Evolutionary conservation across 1,284 basidiomycete genomes (phyloP).

Genomic region (Laetiporus sulphureus): DNA sequence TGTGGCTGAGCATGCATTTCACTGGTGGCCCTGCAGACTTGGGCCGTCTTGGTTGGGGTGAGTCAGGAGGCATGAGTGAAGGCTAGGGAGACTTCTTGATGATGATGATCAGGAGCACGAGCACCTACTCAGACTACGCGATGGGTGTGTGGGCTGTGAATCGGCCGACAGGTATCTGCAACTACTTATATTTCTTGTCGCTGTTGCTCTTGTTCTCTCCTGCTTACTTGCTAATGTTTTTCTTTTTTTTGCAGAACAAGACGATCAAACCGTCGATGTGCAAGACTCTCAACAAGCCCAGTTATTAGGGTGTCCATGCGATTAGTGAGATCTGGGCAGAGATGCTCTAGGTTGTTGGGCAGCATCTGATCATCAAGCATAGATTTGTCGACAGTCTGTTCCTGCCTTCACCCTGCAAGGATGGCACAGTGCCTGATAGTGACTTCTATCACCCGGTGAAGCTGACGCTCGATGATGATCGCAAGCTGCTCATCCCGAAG

Average conservation of each 20-base stretch:
- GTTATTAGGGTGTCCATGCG: slow-evolving; percentile 91
- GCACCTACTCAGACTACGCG: slow-evolving; percentile 68
- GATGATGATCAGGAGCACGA: slow-evolving; percentile 74
- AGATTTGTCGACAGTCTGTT: slow-evolving; percentile 76
- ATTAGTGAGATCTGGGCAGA: slow-evolving; percentile 96
- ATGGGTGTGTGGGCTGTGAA: slow-evolving; percentile 97
- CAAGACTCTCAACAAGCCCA: slow-evolving; percentile 92
- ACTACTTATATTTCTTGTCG: slow-evolving; percentile 75
- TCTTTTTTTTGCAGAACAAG: slow-evolving; percentile 46
- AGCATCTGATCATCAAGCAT: slow-evolving; percentile 74
- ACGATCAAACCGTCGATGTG: slow-evolving; percentile 88
- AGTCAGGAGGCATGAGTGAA: slow-evolving; percentile 95
- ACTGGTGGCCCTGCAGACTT: slow-evolving; percentile 93
- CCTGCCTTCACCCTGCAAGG: slow-evolving; percentile 61
- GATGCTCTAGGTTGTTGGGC: slow-evolving; percentile 82
- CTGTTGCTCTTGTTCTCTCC: neutral
- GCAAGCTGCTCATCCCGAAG: slow-evolving; percentile 72
- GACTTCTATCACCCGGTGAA: slow-evolving; percentile 66
- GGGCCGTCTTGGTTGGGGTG: slow-evolving; percentile 92
- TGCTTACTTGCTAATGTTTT: neutral
- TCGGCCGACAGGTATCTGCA: slow-evolving; percentile 71
- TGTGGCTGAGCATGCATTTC: slow-evolving; percentile 92
- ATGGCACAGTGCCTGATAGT: slow-evolving; percentile 58
- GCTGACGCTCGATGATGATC: slow-evolving; percentile 28
- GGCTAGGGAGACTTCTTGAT: slow-evolving; percentile 93